These are phyloP conservation scores for Annulohypoxylon maeteangense DNA, from an alignment of 495 filamentous ascomycete species.

Conservation along the genomic window DNA sequence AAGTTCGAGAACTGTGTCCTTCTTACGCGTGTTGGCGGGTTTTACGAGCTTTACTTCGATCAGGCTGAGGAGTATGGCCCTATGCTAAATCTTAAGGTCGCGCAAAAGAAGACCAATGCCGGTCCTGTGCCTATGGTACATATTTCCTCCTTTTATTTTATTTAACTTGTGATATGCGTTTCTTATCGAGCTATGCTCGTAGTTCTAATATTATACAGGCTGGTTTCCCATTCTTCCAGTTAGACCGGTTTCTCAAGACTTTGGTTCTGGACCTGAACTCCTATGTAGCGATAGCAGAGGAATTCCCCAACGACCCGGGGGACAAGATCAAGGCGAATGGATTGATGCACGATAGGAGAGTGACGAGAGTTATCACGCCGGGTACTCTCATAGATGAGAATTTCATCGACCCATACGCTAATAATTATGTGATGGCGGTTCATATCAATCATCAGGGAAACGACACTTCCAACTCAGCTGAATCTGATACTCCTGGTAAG, in stretches of 20 bases:
- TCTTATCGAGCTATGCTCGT: neutral
- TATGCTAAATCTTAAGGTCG: conserved; percentile 87
- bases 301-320: conserved; percentile 77
- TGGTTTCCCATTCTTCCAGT: conserved; percentile 91
- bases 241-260: conserved; percentile 90
- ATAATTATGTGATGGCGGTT: conserved; percentile 89
- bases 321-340: conserved; percentile 76
- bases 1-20: conserved; percentile 90
- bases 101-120: conserved; percentile 77
- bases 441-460: conserved; percentile 54
- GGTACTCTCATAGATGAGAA: conserved; percentile 97
- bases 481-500: neutral
- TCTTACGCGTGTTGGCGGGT: conserved; percentile 89
- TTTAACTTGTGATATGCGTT: neutral
- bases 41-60: conserved; percentile 97
- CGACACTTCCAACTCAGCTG: conserved; percentile 17
- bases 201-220: conserved; percentile 60
- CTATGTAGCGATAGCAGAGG: conserved; percentile 93
- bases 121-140: conserved; percentile 82
- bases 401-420: conserved; percentile 91
- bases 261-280: conserved; percentile 90
- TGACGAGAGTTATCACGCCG: conserved; percentile 89
- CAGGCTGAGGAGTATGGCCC: conserved; percentile 90
- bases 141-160: conserved; percentile 8
- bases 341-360: conserved; percentile 81